Evolutionary conservation across 352 stramenopile genomes (phyloP).

Genomic region (Globisporangium alternatum): DNA sequence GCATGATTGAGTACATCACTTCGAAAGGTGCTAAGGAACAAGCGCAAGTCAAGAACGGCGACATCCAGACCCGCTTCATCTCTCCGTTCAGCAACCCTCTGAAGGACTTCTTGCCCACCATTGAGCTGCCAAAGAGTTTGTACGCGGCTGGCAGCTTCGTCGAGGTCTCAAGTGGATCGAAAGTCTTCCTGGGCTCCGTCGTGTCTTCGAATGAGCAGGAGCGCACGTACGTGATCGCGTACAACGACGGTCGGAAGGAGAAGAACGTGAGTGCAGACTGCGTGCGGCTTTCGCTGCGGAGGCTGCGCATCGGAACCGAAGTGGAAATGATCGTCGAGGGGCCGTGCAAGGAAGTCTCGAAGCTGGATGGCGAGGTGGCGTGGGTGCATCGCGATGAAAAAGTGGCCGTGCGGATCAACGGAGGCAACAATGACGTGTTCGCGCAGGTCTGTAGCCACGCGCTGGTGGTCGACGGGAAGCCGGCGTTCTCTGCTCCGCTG

Average conservation of each 20-base stretch:
- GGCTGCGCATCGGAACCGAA: slow-evolving; percentile 55
- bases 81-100: slow-evolving; percentile 29
- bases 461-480: slow-evolving; percentile 59
- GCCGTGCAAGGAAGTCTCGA: slow-evolving; percentile 68
- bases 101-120: slow-evolving; percentile 24
- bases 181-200: slow-evolving; percentile 47
- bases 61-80: slow-evolving; percentile 44
- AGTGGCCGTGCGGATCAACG: slow-evolving; percentile 56
- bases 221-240: slow-evolving; percentile 52
- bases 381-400: slow-evolving; percentile 76
- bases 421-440: slow-evolving; percentile 66
- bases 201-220: slow-evolving; percentile 38
- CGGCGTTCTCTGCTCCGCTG: slow-evolving; percentile 54
- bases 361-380: slow-evolving; percentile 63
- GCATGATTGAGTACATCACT: slow-evolving; percentile 39
- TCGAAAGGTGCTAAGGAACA: slow-evolving; percentile 34
- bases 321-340: slow-evolving; percentile 75
- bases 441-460: slow-evolving; percentile 62
- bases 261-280: slow-evolving; percentile 49
- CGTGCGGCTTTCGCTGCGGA: slow-evolving; percentile 52
- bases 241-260: slow-evolving; percentile 56
- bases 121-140: slow-evolving; percentile 28
- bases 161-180: slow-evolving; percentile 42
- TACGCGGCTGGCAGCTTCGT: slow-evolving; percentile 43
- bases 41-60: slow-evolving; percentile 40